Evolutionary conservation across 768 basidiomycete genomes (phyloP).

Genomic region (Cytidiella melzeri): DNA sequence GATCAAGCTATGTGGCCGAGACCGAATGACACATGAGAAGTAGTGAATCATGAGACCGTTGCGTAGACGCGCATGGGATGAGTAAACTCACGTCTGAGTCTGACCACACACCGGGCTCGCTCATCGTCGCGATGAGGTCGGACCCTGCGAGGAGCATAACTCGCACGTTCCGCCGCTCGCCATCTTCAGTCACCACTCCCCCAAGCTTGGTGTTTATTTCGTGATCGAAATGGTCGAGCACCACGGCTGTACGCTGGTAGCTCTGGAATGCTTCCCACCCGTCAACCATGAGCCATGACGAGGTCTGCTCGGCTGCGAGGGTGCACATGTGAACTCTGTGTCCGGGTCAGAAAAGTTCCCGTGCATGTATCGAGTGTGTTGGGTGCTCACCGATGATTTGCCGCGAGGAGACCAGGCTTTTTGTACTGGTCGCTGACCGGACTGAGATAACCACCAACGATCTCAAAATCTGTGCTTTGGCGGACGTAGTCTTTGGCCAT

Average conservation of each 20-base stretch:
- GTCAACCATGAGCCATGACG: conserved; percentile 95
- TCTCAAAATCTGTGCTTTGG: conserved; percentile 88
- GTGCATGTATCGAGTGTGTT: too few species aligned
- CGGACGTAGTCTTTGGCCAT: conserved; percentile 97
- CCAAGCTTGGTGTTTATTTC: conserved; percentile 85
- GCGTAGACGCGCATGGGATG: conserved; percentile 1
- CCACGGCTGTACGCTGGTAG: conserved; percentile 95
- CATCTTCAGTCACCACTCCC: conserved; percentile 68
- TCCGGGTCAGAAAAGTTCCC: too few species aligned
- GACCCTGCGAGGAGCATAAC: conserved; percentile 97
- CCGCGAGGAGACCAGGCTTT: conserved; percentile 89
- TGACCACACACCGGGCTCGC: conserved; percentile 97
- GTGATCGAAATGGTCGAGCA: conserved; percentile 95
- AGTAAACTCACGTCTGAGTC: conserved; percentile 77
- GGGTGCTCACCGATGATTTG: conserved; percentile 75
- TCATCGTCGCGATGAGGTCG: conserved; percentile 96
- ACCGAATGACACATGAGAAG: conserved; percentile 4
- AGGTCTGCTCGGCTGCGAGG: conserved; percentile 84
- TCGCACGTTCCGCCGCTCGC: conserved; percentile 68
- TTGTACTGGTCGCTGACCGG: conserved; percentile 96
- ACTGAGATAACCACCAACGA: conserved; percentile 93
- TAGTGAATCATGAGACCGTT: conserved; percentile 4
- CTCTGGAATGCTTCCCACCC: conserved; percentile 94
- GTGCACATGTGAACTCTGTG: conserved; percentile 81
- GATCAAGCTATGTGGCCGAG: conserved; percentile 62